Conservation (phyloP, 2,329 filamentous ascomycete species). For the Cercospora sp. region DNA sequence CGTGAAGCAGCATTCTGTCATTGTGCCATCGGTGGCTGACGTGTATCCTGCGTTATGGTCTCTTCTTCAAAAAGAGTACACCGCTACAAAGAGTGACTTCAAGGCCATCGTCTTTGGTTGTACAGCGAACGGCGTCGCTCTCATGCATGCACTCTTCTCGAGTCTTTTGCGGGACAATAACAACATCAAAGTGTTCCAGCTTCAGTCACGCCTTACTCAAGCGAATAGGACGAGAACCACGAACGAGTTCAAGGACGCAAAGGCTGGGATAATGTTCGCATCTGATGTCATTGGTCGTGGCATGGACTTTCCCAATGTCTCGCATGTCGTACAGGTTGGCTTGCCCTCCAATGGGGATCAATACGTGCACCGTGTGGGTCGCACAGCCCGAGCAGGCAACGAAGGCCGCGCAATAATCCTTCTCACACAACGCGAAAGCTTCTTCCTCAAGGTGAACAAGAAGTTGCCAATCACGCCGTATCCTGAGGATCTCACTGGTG, state of each 20-base stretch:
- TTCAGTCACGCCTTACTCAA: slow-evolving; percentile 50
- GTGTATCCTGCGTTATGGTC: slow-evolving; percentile 50
- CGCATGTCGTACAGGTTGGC: slow-evolving; percentile 78
- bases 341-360: slow-evolving; percentile 55
- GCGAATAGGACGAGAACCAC: slow-evolving; percentile 47
- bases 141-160: slow-evolving; percentile 44
- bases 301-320: slow-evolving; percentile 97
- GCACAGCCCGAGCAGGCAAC: slow-evolving; percentile 87
- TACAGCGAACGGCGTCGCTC: slow-evolving; percentile 49
- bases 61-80: slow-evolving; percentile 48
- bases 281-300: slow-evolving; percentile 84
- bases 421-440: slow-evolving; percentile 54
- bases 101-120: slow-evolving; percentile 52
- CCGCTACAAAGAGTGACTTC: slow-evolving; percentile 43
- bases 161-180: slow-evolving; percentile 39
- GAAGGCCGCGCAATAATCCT: slow-evolving; percentile 57
- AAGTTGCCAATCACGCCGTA: slow-evolving; percentile 55
- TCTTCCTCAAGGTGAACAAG: slow-evolving; percentile 53
- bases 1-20: slow-evolving; percentile 52
- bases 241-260: slow-evolving; percentile 48
- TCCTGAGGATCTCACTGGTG: slow-evolving; percentile 45
- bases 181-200: slow-evolving; percentile 43
- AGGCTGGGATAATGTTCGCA: slow-evolving; percentile 54
- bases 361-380: slow-evolving; percentile 92
- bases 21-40: slow-evolving; percentile 42